Percentiles rank a stretch among this genome's conserved stretches.
phyloP scores from a whole-genome alignment of 345 rosid genomes.

The Noccaea bulbosa region DNA sequence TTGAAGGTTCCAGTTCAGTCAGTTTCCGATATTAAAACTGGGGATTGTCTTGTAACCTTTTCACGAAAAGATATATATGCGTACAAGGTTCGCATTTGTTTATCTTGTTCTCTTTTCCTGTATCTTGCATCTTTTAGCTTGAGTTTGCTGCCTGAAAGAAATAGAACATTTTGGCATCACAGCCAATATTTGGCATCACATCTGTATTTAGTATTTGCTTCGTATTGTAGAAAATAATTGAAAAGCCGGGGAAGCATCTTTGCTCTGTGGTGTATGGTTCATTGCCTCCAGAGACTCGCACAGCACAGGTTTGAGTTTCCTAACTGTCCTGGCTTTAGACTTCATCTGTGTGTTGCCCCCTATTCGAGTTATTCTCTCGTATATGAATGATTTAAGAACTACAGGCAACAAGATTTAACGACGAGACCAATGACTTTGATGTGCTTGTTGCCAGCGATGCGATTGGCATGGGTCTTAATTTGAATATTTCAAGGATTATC shows the following conservation, averaged over 20 bases:
- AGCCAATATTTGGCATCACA: slow-evolving; percentile 8
- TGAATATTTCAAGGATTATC: slow-evolving; percentile 87
- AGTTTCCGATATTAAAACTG: slow-evolving; percentile 62
- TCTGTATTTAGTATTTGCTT: slow-evolving; percentile 1
- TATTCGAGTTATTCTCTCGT: background rate
- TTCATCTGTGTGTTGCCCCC: background rate
- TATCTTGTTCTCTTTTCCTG: slow-evolving; percentile 26
- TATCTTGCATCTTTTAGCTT: too few species aligned
- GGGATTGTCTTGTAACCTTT: slow-evolving; percentile 88
- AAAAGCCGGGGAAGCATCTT: slow-evolving; percentile 66
- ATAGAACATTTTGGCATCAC: background rate
- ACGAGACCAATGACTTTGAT: slow-evolving; percentile 77
- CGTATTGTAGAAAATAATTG: slow-evolving; percentile 60
- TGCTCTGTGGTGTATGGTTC: slow-evolving; percentile 98
- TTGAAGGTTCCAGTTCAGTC: slow-evolving; percentile 63
- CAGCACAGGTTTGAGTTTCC: slow-evolving; percentile 73
- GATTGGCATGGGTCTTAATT: slow-evolving; percentile 96
- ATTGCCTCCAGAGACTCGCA: slow-evolving; percentile 90
- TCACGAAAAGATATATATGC: slow-evolving; percentile 71
- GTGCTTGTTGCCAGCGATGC: slow-evolving; percentile 99
- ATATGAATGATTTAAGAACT: slow-evolving; percentile 46
- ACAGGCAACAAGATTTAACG: slow-evolving; percentile 94
- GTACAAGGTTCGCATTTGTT: slow-evolving; percentile 60
- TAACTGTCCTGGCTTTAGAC: slow-evolving; percentile 25
- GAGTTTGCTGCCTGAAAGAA: too few species aligned